Percentiles rank a stretch among this genome's conserved stretches.
Conservation (phyloP, 352 stramenopile species). For the Phytophthora tubulina region DNA sequence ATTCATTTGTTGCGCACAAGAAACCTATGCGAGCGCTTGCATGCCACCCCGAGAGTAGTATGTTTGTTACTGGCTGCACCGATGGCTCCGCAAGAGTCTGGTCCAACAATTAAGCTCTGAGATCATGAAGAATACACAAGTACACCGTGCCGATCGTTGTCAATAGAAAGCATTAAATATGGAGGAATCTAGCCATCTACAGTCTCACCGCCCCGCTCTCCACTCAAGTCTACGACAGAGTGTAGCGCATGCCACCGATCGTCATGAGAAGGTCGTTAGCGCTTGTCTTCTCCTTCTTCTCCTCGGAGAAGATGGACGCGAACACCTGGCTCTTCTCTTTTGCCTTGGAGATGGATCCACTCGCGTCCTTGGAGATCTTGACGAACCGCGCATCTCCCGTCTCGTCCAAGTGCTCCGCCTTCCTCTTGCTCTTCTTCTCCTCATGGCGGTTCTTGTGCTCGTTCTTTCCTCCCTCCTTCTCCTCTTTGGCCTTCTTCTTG, state of each 20-base stretch:
- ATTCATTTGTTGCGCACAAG: constrained; percentile 65
- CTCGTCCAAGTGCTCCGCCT: constrained; percentile 36
- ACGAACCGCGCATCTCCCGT: constrained; percentile 28
- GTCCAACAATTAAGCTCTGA: constrained; percentile 30
- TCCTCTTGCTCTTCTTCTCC: constrained; percentile 53
- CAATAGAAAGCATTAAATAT: constrained; percentile 31
- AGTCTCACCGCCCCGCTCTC: neutral
- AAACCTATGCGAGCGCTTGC: constrained; percentile 73
- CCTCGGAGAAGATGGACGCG: constrained; percentile 82
- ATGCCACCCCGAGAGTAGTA: constrained; percentile 66
- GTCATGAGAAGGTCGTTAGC: constrained; percentile 90
- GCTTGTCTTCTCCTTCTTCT: constrained; percentile 70
- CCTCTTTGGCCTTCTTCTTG: constrained; percentile 59
- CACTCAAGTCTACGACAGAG: constrained; percentile 61
- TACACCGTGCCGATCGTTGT: neutral
- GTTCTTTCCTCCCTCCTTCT: constrained; percentile 45
- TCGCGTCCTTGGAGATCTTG: constrained; percentile 70
- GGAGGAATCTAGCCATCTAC: constrained; percentile 4
- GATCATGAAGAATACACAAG: neutral
- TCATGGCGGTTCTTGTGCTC: constrained; percentile 39
- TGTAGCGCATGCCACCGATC: constrained; percentile 85
- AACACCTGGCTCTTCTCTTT: constrained; percentile 86
- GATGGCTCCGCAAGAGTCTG: constrained; percentile 83
- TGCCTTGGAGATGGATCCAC: constrained; percentile 66
- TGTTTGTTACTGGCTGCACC: constrained; percentile 72